These are phyloP conservation scores for Penicillium subrubescens DNA, from an alignment of 495 filamentous ascomycete genomes.

Conservation along the genomic window DNA sequence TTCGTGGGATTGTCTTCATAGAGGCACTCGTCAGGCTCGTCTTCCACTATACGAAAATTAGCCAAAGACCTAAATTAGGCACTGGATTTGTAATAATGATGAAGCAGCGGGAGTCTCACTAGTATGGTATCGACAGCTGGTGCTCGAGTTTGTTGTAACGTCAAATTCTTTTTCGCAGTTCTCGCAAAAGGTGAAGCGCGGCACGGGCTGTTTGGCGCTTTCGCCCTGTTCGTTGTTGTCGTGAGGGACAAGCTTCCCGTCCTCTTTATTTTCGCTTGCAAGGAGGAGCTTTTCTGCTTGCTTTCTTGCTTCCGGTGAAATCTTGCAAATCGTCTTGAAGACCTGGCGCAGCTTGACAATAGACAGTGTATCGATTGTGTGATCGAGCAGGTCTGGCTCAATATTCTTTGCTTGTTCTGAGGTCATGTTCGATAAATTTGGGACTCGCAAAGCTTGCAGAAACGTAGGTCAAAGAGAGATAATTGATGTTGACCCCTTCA, in stretches of 20 bases:
- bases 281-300: background rate
- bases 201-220: background rate
- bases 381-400: background rate
- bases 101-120: background rate
- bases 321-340: background rate
- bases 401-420: background rate
- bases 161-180: background rate
- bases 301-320: background rate
- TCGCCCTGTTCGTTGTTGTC: background rate
- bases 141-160: background rate
- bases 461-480: too few relatives aligned
- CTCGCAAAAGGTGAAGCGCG: background rate
- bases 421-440: background rate
- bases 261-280: background rate
- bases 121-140: background rate
- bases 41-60: background rate
- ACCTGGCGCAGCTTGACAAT: background rate
- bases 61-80: background rate
- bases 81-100: background rate
- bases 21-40: background rate
- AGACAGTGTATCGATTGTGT: background rate
- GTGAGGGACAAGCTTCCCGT: background rate
- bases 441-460: background rate
- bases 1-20: background rate
- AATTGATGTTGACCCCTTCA: too few relatives aligned